Percentiles rank a stretch among this genome's conserved stretches.
Conservation (phyloP, 2,329 filamentous ascomycete species). For the Sclerotinia minor region DNA sequence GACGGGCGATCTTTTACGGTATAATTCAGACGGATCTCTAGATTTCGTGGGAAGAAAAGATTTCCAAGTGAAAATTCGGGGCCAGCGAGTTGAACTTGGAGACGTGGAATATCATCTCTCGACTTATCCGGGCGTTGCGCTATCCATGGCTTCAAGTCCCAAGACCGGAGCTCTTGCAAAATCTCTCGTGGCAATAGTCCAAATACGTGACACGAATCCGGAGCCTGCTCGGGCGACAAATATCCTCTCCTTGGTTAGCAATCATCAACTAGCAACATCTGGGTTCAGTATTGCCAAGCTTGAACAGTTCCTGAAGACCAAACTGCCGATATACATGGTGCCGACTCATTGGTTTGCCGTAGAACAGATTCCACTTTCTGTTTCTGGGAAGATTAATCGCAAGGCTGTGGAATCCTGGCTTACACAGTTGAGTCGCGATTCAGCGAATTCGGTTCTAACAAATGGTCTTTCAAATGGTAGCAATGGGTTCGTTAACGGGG, state of each 20-base stretch:
- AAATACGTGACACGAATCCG: neutral
- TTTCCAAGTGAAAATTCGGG: slow-evolving; percentile 64
- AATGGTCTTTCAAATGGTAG: neutral
- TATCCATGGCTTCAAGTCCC: slow-evolving; percentile 21
- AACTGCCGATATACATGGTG: slow-evolving; percentile 32
- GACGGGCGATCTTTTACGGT: slow-evolving; percentile 57
- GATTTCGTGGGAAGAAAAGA: slow-evolving; percentile 64
- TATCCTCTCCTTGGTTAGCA: slow-evolving; percentile 6
- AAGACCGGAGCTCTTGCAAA: slow-evolving; percentile 17
- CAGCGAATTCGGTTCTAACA: neutral
- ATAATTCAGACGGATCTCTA: slow-evolving; percentile 58
- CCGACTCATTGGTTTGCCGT: slow-evolving; percentile 29
- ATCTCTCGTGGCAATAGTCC: slow-evolving; percentile 21
- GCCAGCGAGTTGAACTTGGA: slow-evolving; percentile 63
- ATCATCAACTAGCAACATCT: neutral
- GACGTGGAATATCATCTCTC: slow-evolving; percentile 51
- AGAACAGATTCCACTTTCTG: slow-evolving; percentile 24
- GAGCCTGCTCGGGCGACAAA: neutral
- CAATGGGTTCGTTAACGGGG: neutral
- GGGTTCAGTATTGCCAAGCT: slow-evolving; percentile 14
- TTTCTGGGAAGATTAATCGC: slow-evolving; percentile 33
- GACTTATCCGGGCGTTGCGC: neutral
- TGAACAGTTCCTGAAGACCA: slow-evolving; percentile 7
- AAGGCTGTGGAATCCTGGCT: slow-evolving; percentile 26
- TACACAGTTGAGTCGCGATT: slow-evolving; percentile 7